Percentiles rank a stretch among this genome's conserved stretches.
phyloP scores from a whole-genome alignment of 495 filamentous ascomycete species.

The Neurospora tetrasperma region DNA sequence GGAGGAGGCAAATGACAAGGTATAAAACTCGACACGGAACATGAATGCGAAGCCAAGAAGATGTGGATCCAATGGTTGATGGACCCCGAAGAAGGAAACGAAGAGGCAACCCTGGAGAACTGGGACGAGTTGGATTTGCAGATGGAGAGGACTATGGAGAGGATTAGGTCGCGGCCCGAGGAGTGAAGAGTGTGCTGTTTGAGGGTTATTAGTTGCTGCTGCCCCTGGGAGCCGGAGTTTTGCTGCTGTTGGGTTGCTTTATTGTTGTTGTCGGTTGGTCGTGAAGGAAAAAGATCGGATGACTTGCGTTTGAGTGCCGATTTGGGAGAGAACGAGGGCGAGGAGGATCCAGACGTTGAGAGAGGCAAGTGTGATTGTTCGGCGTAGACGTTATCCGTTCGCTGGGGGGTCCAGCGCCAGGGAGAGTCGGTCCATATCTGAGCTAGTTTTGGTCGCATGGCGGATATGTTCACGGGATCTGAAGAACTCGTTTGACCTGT shows the following conservation, averaged over 20 bases:
- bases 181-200: constrained; percentile 30
- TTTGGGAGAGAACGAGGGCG: background rate
- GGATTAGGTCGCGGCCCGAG: constrained; percentile 43
- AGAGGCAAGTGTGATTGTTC: constrained; percentile 48
- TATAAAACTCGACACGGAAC: constrained; percentile 44
- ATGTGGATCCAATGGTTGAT: constrained; percentile 52
- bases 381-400: constrained; percentile 38
- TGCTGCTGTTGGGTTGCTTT: background rate
- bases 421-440: constrained; percentile 37
- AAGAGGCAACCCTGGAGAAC: constrained; percentile 40
- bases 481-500: constrained; percentile 8
- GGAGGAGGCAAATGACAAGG: constrained; percentile 36
- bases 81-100: constrained; percentile 49
- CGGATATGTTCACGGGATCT: constrained; percentile 20
- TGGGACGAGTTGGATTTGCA: constrained; percentile 32
- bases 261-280: background rate
- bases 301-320: background rate
- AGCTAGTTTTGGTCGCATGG: constrained; percentile 23
- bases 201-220: background rate
- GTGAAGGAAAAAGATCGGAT: background rate
- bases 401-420: constrained; percentile 44
- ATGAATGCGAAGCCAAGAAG: constrained; percentile 43
- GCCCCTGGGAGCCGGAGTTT: background rate
- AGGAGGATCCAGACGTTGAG: background rate
- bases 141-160: constrained; percentile 47